These are phyloP conservation scores for Lyophyllum atratum DNA, from an alignment of 768 basidiomycete species.

Conservation along the genomic window DNA sequence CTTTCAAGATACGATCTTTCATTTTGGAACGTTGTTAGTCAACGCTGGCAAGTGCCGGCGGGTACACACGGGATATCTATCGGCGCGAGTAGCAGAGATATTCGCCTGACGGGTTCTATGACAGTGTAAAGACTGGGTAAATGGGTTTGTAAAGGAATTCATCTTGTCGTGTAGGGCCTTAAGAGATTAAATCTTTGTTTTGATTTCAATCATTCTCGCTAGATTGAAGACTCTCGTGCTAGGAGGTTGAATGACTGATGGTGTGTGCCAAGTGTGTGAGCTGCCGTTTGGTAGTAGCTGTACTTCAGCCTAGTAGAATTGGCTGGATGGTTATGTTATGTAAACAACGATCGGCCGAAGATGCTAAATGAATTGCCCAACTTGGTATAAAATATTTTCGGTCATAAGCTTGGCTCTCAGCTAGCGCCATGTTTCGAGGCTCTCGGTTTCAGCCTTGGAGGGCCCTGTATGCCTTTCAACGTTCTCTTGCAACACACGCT, in stretches of 20 bases:
- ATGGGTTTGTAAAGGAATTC: too few species aligned
- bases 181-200: too few species aligned
- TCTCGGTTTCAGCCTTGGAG: constrained; percentile 21
- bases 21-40: constrained; percentile 53
- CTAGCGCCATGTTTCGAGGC: constrained; percentile 27
- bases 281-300: too few species aligned
- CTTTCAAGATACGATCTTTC: constrained; percentile 54
- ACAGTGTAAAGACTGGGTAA: constrained; percentile 33
- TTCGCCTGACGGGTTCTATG: constrained; percentile 44
- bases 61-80: constrained; percentile 48
- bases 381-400: constrained; percentile 13
- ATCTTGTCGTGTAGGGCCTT: too few species aligned
- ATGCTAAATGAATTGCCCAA: neutral
- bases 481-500: constrained; percentile 40
- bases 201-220: too few species aligned
- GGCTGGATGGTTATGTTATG: too few species aligned
- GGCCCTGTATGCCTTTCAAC: constrained; percentile 23
- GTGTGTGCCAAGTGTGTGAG: too few species aligned
- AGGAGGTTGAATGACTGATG: too few species aligned
- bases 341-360: constrained; percentile 11
- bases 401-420: neutral
- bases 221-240: too few species aligned
- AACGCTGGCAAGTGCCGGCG: constrained; percentile 56
- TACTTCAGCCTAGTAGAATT: too few species aligned
- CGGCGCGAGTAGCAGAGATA: constrained; percentile 54